Evolutionary conservation across 371 early-diverging fungal genomes (phyloP), one percentile per base, ranked within the genome.

Genomic region (Actinomucor elegans): DNA sequence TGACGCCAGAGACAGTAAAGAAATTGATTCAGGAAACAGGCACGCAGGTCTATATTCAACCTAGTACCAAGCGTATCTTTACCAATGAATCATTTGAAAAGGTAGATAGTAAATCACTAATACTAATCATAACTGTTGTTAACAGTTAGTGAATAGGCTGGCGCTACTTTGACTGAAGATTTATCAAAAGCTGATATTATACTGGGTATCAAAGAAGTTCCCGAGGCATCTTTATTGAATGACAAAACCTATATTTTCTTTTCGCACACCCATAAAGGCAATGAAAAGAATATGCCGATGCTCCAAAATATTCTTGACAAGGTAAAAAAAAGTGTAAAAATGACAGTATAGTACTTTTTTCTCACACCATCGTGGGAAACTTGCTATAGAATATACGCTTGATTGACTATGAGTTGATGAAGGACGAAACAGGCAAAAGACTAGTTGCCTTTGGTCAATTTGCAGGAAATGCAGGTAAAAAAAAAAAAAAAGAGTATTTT

Each of bases 231-330:
- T 45, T 64, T 98, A 49, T 71, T 97, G 4, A 85, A 85, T 0
- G 77, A 89, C 67, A 97, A 96, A 76, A 93, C 94, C 1, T 98
- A 95, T 69, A 36, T 96, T 20, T 89, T 91, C 75, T 98, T 98
- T 62, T 96, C 97, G 48, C 98, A 98, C 71, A 98, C 97, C 0
- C 96, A 96, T 79, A 98, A 98, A 74, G 98, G 94, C 20, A 95
- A 94, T 55, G 44, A 55, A 28, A 89, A 96, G 68, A 98, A 98
- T 67, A 94, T 94, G 94, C 88, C 90, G 17, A 85, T 92, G 81
- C 83, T 98, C 43, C 83, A 93, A 64, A 70, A 74, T 31, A 78
- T 96, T 29, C 77, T 98, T 26, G 95, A 95, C 72, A 92, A 92
- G 84, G 91, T 87, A 67, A 55, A 37, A 10, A n/a, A n/a, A n/a